Conservation (phyloP, 179 eudicot species). For the Sideroxylon spinosum region DNA sequence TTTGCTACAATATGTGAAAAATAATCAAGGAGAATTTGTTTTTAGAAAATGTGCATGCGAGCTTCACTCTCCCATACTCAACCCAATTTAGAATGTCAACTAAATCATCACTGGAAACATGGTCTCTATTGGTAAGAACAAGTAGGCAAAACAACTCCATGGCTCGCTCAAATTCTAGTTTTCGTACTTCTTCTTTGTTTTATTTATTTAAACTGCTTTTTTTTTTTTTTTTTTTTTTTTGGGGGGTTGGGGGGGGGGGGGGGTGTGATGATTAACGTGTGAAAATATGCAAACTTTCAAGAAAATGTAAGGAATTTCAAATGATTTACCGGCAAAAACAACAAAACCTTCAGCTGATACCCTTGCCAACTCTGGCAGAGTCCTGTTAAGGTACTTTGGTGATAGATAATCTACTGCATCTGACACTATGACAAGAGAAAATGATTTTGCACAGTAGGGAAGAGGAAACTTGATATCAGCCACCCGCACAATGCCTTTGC, state of each 20-base stretch:
- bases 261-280: background rate
- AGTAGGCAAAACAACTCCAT: background rate
- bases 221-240: no score
- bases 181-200: background rate
- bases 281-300: background rate
- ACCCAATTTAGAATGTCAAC: background rate
- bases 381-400: slow-evolving; percentile 85
- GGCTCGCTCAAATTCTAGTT: background rate
- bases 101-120: background rate
- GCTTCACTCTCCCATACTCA: background rate
- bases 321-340: slow-evolving; percentile 67
- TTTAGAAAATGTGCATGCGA: background rate
- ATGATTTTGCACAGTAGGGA: slow-evolving; percentile 73
- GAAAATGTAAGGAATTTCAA: background rate
- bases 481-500: slow-evolving; percentile 83
- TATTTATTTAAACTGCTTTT: no score
- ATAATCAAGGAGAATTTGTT: background rate
- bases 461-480: slow-evolving; percentile 96
- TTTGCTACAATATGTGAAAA: background rate
- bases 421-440: slow-evolving; percentile 81
- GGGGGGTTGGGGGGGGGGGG: background rate
- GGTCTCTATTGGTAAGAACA: background rate
- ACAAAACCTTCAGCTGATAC: slow-evolving; percentile 79
- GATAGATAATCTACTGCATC: slow-evolving; percentile 96
- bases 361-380: slow-evolving; percentile 84